A percentile compares a stretch with the other conserved stretches of the same genome.
Evolutionary conservation across 1,139 yeast species (phyloP).

Genomic region (Geotrichum aggregatum): DNA sequence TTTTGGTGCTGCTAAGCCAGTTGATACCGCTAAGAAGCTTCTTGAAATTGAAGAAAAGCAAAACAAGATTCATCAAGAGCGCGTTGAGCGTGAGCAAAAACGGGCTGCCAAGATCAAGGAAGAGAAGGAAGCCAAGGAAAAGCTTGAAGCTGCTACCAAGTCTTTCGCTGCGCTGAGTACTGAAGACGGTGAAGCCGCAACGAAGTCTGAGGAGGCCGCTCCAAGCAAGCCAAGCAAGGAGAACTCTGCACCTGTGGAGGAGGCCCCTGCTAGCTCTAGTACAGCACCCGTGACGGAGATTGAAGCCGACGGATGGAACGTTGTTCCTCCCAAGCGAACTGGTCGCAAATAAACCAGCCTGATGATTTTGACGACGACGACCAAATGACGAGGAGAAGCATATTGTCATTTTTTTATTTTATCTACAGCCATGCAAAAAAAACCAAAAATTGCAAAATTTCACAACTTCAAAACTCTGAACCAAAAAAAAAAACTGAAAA

Average conservation of each 20-base stretch:
- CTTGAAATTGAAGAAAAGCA: slow-evolving; percentile 33
- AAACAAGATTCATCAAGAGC: slow-evolving; percentile 32
- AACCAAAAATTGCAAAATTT: no score
- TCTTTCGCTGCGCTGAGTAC: slow-evolving; percentile 59
- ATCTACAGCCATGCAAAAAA: background rate
- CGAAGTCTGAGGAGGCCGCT: slow-evolving; percentile 32
- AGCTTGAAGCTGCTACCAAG: slow-evolving; percentile 24
- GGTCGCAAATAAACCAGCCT: slow-evolving; percentile 16
- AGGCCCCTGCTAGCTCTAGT: slow-evolving; percentile 30
- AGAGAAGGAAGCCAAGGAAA: slow-evolving; percentile 6
- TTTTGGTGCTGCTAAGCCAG: slow-evolving; percentile 43
- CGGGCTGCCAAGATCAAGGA: slow-evolving; percentile 27
- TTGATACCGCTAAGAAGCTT: slow-evolving; percentile 37
- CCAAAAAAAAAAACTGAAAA: background rate
- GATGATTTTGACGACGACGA: background rate
- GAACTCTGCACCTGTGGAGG: slow-evolving; percentile 42
- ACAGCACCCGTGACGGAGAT: slow-evolving; percentile 44
- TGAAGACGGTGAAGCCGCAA: slow-evolving; percentile 59
- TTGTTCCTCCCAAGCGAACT: slow-evolving; percentile 41
- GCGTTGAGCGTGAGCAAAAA: slow-evolving; percentile 26
- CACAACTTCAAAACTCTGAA: background rate
- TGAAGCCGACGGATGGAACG: slow-evolving; percentile 60
- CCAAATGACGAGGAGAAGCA: background rate
- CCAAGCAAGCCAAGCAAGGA: slow-evolving; percentile 31
- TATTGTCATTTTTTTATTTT: background rate